phyloP scores from a whole-genome alignment of 2,329 filamentous ascomycete species.

The Pestalotiopsis sp. region DNA sequence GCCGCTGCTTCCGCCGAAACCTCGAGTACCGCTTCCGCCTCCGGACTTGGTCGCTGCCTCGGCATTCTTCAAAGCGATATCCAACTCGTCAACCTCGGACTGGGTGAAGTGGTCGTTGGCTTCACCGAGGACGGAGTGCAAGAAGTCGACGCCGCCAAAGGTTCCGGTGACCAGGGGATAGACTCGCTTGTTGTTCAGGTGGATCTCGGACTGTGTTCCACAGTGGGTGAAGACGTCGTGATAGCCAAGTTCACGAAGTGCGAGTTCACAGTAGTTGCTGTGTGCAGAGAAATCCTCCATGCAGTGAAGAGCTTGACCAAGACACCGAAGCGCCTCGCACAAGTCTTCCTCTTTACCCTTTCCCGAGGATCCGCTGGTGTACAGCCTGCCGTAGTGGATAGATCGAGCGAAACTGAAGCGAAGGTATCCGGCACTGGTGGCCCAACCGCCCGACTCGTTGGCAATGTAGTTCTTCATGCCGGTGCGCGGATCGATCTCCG shows the following conservation, averaged over 20 bases:
- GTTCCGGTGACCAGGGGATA: constrained; percentile 75
- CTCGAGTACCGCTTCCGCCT: constrained; percentile 38
- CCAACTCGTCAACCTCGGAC: constrained; percentile 81
- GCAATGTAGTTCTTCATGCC: constrained; percentile 99
- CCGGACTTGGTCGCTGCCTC: constrained; percentile 48
- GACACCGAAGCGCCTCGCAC: constrained; percentile 76
- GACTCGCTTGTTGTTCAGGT: constrained; percentile 65
- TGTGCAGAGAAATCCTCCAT: constrained; percentile 81
- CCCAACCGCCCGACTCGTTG: constrained; percentile 85
- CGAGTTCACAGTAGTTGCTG: constrained; percentile 82
- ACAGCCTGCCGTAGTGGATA: constrained; percentile 78
- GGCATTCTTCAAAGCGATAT: constrained; percentile 72
- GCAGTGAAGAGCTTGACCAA: constrained; percentile 77
- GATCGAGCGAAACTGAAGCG: constrained; percentile 73
- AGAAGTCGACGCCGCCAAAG: constrained; percentile 82
- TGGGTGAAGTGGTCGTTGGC: constrained; percentile 84
- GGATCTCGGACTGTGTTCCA: constrained; percentile 67
- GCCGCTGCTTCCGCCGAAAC: constrained; percentile 43
- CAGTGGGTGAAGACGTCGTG: constrained; percentile 73
- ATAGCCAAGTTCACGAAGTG: constrained; percentile 72
- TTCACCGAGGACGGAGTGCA: constrained; percentile 78
- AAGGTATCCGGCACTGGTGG: constrained; percentile 86
- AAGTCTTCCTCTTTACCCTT: constrained; percentile 74
- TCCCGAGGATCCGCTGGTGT: constrained; percentile 65
- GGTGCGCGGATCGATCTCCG: constrained; percentile 72